phyloP scores from a whole-genome alignment of 2,329 filamentous ascomycete genomes.

The Fusarium neocosmosporiellum region DNA sequence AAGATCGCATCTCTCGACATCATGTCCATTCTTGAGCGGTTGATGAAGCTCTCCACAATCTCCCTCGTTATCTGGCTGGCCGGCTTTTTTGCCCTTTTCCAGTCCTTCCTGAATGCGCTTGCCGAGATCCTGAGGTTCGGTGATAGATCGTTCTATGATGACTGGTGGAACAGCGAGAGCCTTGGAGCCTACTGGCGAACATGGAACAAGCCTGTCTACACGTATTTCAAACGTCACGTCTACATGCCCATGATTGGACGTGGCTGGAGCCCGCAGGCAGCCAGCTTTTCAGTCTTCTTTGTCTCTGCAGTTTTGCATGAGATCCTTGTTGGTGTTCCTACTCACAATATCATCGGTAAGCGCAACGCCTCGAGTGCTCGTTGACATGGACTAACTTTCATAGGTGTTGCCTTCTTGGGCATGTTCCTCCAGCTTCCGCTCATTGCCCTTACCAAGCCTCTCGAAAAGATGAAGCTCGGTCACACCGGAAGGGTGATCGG shows the following conservation, averaged over 20 bases:
- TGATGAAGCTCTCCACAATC: conserved; percentile 96
- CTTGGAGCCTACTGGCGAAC: conserved; percentile 92
- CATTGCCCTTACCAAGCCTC: conserved; percentile 80
- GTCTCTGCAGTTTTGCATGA: conserved; percentile 93
- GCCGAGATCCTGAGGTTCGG: conserved; percentile 92
- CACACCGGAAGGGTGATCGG: conserved; percentile 80
- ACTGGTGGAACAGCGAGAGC: conserved; percentile 96
- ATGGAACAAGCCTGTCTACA: conserved; percentile 98
- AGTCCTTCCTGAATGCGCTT: conserved; percentile 89
- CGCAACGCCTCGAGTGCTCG: background rate
- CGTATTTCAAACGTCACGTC: conserved; percentile 95
- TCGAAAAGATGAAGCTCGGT: conserved; percentile 82
- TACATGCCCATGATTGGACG: conserved; percentile 89
- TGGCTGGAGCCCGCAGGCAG: conserved; percentile 77
- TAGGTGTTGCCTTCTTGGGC: conserved; percentile 89
- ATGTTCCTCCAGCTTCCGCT: conserved; percentile 95
- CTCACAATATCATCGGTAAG: conserved; percentile 89
- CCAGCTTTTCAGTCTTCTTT: conserved; percentile 86
- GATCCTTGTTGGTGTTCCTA: conserved; percentile 91
- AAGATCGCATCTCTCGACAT: conserved; percentile 86
- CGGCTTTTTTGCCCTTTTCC: conserved; percentile 96
- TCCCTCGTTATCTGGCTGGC: conserved; percentile 97
- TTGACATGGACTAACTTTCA: conserved; percentile 14
- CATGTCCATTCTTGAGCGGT: conserved; percentile 83
- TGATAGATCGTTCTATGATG: conserved; percentile 93